Evolutionary conservation across 306 rosid species (phyloP), one percentile per base, ranked within the genome.

Genomic region (Trifolium fragiferum): DNA sequence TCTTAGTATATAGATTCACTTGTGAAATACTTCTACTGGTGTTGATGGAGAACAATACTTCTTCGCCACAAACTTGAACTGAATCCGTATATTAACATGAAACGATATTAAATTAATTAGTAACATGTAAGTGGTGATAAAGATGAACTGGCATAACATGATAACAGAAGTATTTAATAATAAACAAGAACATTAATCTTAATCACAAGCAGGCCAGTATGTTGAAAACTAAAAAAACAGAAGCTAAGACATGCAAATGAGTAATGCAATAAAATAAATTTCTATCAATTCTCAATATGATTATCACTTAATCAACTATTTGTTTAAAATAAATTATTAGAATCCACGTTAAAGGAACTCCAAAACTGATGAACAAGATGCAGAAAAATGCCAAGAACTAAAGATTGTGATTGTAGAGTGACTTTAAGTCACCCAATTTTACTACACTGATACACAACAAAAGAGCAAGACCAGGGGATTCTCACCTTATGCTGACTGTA

Each of bases 11-110:
- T 15, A 15, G 21, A 37, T 65, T 80, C 82, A 67, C 83, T 15
- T 10, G 74, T 81, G 84, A 82, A 91, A 87, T 58, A 77, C 76
- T 62, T 84, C 84, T 30, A 23, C 61, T 10, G 90, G 90, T 33
- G 87, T 83, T 70, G 86, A 84, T 16, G 60, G 68, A 81, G 85
- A 86, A 37, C 88, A 87, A 75, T 73, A 74, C 80, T 85, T 87
- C 90, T 82, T 85, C 19, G 89, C 92, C 72, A 84, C 92, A 23
- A 76, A 90, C 80, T 89, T 89, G 87, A 85, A 90, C 93, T 89
- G 82, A 64, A 65, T 9, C 73, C 46, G 59, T 35, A 64, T 54
- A 68, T 19, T 78, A 69, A 38, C 35, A 21, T 10, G 70, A 33
- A 68, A 35, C 1, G 2, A 10, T 60, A 27, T 32, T 21, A 44